Evolutionary conservation across 805 yeast species (phyloP), one percentile per base, ranked within the genome.

Genomic region (Schwanniomyces vanrijiae): DNA sequence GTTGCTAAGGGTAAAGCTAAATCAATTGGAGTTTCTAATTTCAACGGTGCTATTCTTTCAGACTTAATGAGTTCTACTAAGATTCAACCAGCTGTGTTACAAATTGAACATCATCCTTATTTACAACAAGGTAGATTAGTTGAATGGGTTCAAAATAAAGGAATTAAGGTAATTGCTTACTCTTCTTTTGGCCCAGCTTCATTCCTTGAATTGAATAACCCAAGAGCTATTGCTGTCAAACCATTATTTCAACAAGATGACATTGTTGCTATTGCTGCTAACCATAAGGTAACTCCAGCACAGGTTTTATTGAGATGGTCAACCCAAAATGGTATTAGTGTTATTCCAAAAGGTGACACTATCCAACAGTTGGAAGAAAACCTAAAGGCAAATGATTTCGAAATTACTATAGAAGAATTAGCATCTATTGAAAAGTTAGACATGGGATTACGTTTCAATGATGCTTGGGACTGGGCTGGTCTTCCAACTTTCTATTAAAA

Each of bases 91-190:
- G 86, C 84, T 42, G 88, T 86, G 46, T 77, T 89, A 58, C 96
- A 89, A 71, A 86, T 90, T 55, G 96, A 89, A 75, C 95, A 88
- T 66, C 96, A 89, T 67, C 96, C 96, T 52, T 90, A 89, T 76
- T 76, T 90, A 62, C 88, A 87, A 51, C 96, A 88, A 71, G 77
- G 77, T 49, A 75, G 75, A 55, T 72, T 88, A 57, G 60, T 86
- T 53, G 77, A 83, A 53, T 86, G 69, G 57, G 86, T 77, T 52
- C 78, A 84, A 61, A 56, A 66, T 38, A 68, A 77, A 53, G 83
- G 78, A 29, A 77, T 88, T 51, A 83, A 82, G 54, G 78, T 88
- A 53, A 86, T 88, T 45, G 95, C 84, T 14, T 88, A 88, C 72
- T 87, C 94, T 11, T 83, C 92, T 11, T 88, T 88, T 59, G 96